phyloP scores from a whole-genome alignment of 1,284 basidiomycete genomes.

The Cryptococcus floricola region DNA sequence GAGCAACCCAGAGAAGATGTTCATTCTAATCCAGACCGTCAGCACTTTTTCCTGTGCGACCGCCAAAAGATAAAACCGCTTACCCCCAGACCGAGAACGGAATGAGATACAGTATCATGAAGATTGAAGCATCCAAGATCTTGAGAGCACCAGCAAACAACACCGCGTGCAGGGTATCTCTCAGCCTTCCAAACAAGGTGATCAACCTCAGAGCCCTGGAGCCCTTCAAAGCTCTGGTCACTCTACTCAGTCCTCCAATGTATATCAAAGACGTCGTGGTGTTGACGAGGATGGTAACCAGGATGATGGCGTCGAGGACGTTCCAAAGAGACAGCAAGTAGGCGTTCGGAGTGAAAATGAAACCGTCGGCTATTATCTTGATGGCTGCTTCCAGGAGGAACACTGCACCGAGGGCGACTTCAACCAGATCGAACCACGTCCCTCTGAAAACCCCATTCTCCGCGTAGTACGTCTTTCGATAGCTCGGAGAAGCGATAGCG shows the following conservation, averaged over 20 bases:
- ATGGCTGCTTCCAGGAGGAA: conserved; percentile 82
- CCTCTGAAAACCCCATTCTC: conserved; percentile 60
- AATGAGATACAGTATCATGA: conserved; percentile 94
- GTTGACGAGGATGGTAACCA: conserved; percentile 77
- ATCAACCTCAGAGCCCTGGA: conserved; percentile 85
- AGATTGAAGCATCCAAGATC: conserved; percentile 83
- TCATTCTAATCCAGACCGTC: conserved; percentile 52
- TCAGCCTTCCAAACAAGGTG: conserved; percentile 80
- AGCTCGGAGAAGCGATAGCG: conserved; percentile 77
- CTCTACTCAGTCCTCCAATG: conserved; percentile 72
- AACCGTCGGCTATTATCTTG: conserved; percentile 87
- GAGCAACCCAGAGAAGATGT: conserved; percentile 83
- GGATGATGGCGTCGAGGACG: conserved; percentile 80
- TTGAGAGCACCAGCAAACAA: conserved; percentile 82
- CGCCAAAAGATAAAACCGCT: conserved; percentile 10
- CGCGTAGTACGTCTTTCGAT: conserved; percentile 71
- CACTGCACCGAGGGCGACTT: conserved; percentile 68
- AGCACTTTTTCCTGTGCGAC: neutral
- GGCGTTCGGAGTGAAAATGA: conserved; percentile 88
- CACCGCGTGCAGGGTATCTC: conserved; percentile 85
- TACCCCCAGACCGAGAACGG: conserved; percentile 94
- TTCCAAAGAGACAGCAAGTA: conserved; percentile 93
- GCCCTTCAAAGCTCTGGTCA: conserved; percentile 83
- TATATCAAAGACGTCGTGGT: conserved; percentile 72
- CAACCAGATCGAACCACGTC: conserved; percentile 86